phyloP scores from a whole-genome alignment of 176 grass and related monocot genomes.

The Triticum aestivum region IWGSC_CS_RefSeq_v2.1 NC_057796.1:138370453-138370952 shows the following conservation, averaged over 20 bases:
- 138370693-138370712: neutral
- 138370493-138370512: conserved; percentile 51
- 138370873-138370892: neutral
- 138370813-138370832: conserved; percentile 16
- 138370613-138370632: conserved; percentile 51
- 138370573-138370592: conserved; percentile 32
- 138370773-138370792: neutral
- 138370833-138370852: conserved; percentile 20
- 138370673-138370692: neutral
- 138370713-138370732: neutral
- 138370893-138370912: neutral
- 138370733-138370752: neutral
- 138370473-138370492: conserved; percentile 44
- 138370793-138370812: neutral
- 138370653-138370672: neutral
- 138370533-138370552: conserved; percentile 43
- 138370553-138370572: conserved; percentile 24
- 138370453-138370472: conserved; percentile 41
- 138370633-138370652: conserved; percentile 23
- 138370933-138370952: neutral
- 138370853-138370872: conserved; percentile 1
- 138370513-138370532: conserved; percentile 56
- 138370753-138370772: neutral
- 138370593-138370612: conserved; percentile 45
- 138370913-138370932: neutral